A percentile compares a stretch with the other conserved stretches of the same genome.
Conservation (phyloP, 306 rosid species). For the Carpinus viminea region DNA sequence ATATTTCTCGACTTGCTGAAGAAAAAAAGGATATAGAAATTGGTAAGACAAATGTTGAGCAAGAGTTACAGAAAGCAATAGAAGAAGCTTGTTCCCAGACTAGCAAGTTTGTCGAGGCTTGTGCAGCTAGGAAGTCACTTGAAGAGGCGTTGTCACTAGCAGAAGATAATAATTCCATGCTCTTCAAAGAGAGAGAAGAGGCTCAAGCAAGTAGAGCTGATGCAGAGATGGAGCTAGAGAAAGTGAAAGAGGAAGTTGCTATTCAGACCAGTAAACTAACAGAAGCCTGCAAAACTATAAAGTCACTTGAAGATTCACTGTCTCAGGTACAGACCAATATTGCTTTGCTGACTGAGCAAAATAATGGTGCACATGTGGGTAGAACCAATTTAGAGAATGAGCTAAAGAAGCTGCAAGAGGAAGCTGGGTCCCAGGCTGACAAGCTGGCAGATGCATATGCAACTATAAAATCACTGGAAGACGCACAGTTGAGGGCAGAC, state of each 20-base stretch:
- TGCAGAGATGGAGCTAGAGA: constrained; percentile 62
- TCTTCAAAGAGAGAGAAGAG: constrained; percentile 67
- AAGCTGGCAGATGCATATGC: constrained; percentile 52
- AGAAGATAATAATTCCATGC: constrained; percentile 52
- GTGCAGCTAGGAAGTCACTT: constrained; percentile 46
- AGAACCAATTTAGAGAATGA: constrained; percentile 65
- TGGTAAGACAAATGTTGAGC: constrained; percentile 45
- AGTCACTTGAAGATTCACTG: constrained; percentile 64
- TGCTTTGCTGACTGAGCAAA: constrained; percentile 59
- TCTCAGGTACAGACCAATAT: constrained; percentile 51
- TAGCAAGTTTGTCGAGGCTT: constrained; percentile 45
- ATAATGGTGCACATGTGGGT: constrained; percentile 51
- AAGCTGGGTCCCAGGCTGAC: constrained; percentile 50
- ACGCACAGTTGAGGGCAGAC: constrained; percentile 68
- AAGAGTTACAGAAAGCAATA: constrained; percentile 61
- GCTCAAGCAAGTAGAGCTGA: constrained; percentile 55
- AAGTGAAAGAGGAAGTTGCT: constrained; percentile 61
- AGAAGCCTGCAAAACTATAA: constrained; percentile 64
- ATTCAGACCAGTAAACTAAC: constrained; percentile 52
- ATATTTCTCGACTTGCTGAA: constrained; percentile 59
- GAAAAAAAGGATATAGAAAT: constrained; percentile 67
- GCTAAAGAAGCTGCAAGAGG: constrained; percentile 68
- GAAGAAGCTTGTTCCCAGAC: constrained; percentile 47
- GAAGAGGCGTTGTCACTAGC: constrained; percentile 71
- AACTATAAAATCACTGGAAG: constrained; percentile 62